These are phyloP conservation scores for Gaultheria prostrata DNA, from an alignment of 148 eudicot species.

Conservation along the genomic window DNA sequence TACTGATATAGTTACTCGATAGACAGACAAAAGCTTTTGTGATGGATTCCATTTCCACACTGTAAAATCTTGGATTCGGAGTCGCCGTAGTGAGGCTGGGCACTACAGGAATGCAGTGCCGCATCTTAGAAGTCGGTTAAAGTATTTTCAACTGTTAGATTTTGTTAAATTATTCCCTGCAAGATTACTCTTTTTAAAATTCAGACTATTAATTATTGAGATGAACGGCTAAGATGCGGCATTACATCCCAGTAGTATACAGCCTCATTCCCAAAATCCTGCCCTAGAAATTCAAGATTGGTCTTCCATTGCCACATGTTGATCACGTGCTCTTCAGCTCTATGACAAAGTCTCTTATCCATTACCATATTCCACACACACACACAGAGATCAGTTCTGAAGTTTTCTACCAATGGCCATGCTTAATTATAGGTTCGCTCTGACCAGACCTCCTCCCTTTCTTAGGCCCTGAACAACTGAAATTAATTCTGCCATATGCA, in stretches of 20 bases:
- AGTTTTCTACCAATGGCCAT: neutral
- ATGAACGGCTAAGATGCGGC: no score
- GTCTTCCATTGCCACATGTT: slow-evolving; percentile 21
- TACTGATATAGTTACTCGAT: no score
- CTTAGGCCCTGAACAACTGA: no score
- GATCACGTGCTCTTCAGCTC: slow-evolving; percentile 19
- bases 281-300: neutral
- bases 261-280: no score
- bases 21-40: neutral
- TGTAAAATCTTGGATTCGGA: neutral
- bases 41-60: neutral
- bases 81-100: no score
- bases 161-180: no score
- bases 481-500: neutral
- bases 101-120: no score
- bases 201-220: no score
- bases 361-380: neutral
- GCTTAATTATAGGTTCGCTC: slow-evolving; percentile 11
- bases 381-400: neutral
- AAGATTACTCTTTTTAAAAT: no score
- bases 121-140: no score
- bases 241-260: no score
- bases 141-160: no score
- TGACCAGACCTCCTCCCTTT: neutral
- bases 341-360: slow-evolving; percentile 19